Percentiles rank a stretch among this genome's conserved stretches.
phyloP scores from a whole-genome alignment of 2,329 filamentous ascomycete species.

The Cryphonectria nitschkei region DNA sequence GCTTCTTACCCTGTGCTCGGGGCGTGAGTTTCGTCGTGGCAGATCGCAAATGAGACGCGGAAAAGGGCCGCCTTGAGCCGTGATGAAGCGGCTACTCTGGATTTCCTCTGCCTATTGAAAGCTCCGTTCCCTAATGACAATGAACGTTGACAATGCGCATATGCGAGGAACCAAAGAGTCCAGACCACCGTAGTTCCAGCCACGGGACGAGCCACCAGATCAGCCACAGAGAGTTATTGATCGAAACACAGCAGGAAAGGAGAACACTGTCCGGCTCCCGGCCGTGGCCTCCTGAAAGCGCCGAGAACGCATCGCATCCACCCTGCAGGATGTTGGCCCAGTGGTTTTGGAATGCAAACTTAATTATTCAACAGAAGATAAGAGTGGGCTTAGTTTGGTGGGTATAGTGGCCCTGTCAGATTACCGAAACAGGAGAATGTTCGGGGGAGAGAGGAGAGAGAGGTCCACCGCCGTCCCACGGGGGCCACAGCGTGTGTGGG shows the following conservation, averaged over 20 bases:
- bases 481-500: slow-evolving; percentile 9
- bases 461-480: slow-evolving; percentile 17
- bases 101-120: background rate
- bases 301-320: background rate
- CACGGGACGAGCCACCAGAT: background rate
- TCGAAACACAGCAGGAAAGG: background rate
- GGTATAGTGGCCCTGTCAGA: slow-evolving; percentile 12
- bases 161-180: background rate
- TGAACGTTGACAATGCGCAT: background rate
- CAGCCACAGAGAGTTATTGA: background rate
- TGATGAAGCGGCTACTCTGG: background rate
- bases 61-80: background rate
- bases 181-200: background rate
- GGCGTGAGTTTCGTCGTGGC: background rate
- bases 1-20: background rate
- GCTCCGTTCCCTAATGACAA: background rate
- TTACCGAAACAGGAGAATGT: slow-evolving; percentile 19
- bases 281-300: background rate
- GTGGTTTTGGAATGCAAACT: slow-evolving; percentile 12
- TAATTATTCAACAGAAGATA: slow-evolving; percentile 25
- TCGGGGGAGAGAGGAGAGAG: slow-evolving; percentile 7
- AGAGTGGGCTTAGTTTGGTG: slow-evolving; percentile 14
- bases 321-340: background rate
- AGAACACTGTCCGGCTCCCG: background rate
- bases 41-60: background rate